Percentiles rank a stretch among this genome's conserved stretches.
Evolutionary conservation across 768 basidiomycete genomes (phyloP).

Genomic region (Lactifluus hygrophoroides): DNA sequence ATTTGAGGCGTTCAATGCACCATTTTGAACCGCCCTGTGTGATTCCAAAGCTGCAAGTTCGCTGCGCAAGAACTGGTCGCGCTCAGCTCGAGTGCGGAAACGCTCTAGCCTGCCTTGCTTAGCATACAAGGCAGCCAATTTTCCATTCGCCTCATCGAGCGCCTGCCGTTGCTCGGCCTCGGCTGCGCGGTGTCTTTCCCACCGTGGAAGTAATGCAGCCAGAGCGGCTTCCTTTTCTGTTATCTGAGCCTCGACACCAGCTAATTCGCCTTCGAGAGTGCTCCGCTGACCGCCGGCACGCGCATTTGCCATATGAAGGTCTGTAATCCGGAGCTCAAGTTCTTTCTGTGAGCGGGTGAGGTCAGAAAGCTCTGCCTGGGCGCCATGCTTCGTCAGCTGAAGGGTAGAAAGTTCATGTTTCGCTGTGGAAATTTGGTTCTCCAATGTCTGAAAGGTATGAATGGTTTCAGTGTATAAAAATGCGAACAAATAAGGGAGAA

Average conservation of each 20-base stretch:
- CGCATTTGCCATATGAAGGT: slow-evolving; percentile 59
- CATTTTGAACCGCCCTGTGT: slow-evolving; percentile 47
- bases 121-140: slow-evolving; percentile 66
- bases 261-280: slow-evolving; percentile 57
- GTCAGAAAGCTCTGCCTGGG: slow-evolving; percentile 79
- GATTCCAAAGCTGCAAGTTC: slow-evolving; percentile 66
- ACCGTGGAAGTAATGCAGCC: slow-evolving; percentile 57
- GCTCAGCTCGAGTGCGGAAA: slow-evolving; percentile 74
- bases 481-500: slow-evolving; percentile 19
- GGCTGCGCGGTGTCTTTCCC: slow-evolving; percentile 47
- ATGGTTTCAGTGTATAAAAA: background rate
- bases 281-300: slow-evolving; percentile 57
- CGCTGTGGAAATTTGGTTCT: slow-evolving; percentile 59
- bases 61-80: slow-evolving; percentile 74
- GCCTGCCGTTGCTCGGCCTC: slow-evolving; percentile 51
- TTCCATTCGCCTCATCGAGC: slow-evolving; percentile 68
- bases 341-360: slow-evolving; percentile 79
- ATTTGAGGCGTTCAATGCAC: slow-evolving; percentile 46
- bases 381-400: slow-evolving; percentile 59
- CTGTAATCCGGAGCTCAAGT: slow-evolving; percentile 73
- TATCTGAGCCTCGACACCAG: slow-evolving; percentile 51
- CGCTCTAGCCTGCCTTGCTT: slow-evolving; percentile 86
- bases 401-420: slow-evolving; percentile 68
- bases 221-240: slow-evolving; percentile 52
- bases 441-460: slow-evolving; percentile 47